Evolutionary conservation across 108 stramenopile species (phyloP), one percentile per base, ranked within the genome.

Genomic region (Nitzschia sp.): DNA sequence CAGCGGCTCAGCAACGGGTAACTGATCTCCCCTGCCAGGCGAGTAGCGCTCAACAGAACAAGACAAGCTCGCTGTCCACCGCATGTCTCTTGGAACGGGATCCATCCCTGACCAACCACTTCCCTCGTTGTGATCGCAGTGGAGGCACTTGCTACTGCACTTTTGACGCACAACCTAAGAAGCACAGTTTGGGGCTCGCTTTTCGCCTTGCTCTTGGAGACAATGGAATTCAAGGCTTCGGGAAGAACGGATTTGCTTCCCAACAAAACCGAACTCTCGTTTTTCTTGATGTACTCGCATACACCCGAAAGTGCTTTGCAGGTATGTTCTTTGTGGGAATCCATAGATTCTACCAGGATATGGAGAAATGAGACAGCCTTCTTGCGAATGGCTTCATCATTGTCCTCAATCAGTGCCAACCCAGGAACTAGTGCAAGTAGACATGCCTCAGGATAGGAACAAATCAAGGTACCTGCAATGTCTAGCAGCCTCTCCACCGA

Each of bases 1-100:
- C 93, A 94, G 25, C 90, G 70, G 17, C 38, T 60, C 7, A 57
- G 17, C 25, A 90, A 54, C 15, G 90, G 86, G 63, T 88, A 86
- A 14, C 53, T 56, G 11, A 43, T 73, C 66, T 94, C 93, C 15
- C 93, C 90, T 11, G 88, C 70, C 43, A 59, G 53, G 53, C 91
- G 87, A 57, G 83, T 67, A 7, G 82, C 85, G 53, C 68, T 70
- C n/a, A 94, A 61, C 14, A 94, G 15, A 15, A 78, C 63, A 37
- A 70, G 67, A 14, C 72, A 61, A 5, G 84, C 72, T 53, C 67
- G 53, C 50, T 73, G 79, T 1, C 82, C 79, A 38, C 83, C 80
- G 39, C 48, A 57, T n/a, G 65, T 48, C 7, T 59, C 26, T 26
- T 24, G 43, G 25, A 62, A 15, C 15, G 39, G 57, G 20, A 78